These are phyloP conservation scores for Triticum turgidum DNA, from an alignment of 176 grass and related monocot species.

Conservation along the genomic window DNA sequence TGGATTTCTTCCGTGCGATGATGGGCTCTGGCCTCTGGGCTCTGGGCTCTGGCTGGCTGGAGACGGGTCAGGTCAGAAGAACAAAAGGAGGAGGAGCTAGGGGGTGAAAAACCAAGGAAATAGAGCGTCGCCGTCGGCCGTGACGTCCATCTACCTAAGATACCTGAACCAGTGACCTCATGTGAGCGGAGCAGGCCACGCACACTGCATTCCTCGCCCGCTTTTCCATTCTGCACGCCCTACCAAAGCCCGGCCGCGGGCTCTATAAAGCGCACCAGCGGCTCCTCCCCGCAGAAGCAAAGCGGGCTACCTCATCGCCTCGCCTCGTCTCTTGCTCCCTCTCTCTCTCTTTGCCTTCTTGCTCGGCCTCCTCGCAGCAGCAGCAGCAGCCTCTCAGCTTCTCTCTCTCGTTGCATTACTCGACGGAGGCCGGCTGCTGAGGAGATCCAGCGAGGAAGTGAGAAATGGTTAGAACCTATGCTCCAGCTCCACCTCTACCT, in stretches of 20 bases:
- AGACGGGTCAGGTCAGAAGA: not conserved
- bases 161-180: conserved; percentile 49
- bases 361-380: conserved; percentile 1
- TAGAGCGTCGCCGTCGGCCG: conserved; percentile 32
- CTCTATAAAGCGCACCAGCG: conserved; percentile 65
- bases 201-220: not conserved
- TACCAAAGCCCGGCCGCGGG: not conserved
- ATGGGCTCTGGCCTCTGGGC: not conserved
- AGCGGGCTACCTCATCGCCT: not conserved
- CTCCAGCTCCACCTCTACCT: not conserved
- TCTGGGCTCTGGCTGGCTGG: no score
- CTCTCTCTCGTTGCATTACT: not conserved
- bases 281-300: not conserved
- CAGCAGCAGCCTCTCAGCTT: conserved; percentile 4
- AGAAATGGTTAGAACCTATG: conserved; percentile 47
- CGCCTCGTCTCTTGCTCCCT: not conserved
- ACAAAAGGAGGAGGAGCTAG: not conserved
- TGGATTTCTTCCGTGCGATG: conserved; percentile 20
- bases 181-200: conserved; percentile 51
- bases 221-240: conserved; percentile 25
- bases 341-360: not conserved
- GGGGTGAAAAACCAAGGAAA: not conserved
- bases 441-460: conserved; percentile 6
- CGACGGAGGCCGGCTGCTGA: not conserved
- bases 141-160: conserved; percentile 71